Evolutionary conservation across 2,329 filamentous ascomycete species (phyloP), one percentile per base, ranked within the genome.

Genomic region (Westerdykella sp.): DNA sequence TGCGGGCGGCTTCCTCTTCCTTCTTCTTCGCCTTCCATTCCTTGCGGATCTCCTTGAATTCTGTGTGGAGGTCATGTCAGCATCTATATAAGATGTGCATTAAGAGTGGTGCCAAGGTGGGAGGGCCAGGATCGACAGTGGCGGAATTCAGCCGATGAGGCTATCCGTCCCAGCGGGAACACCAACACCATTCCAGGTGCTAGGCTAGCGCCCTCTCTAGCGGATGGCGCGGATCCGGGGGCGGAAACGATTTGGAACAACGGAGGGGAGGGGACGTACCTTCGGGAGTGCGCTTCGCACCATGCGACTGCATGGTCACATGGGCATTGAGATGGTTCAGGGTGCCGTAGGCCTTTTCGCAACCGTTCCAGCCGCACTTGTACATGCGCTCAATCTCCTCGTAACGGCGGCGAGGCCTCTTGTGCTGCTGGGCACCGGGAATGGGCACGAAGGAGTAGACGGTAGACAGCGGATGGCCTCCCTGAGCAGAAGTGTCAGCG

Each of bases 301-400:
- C 93, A 59, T 98, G 93, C 48, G 87, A 93, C 68, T 98, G 93
- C 93, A 97, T 97, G 12, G 93, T 97, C 39, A 98, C 93, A 63
- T 98, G 93, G 32, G 93, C 93, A 63, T 98, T 98, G 56, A 98
- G 69, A 66, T 98, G 93, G 68, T 98, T 98, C 49, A 98, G 72
- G 38, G 93, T 98, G 47, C 93, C 93, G 57, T 98, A 98, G 2
- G 93, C 93, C 72, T 98, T 98, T 70, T 98, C 93, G 63, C 93
- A 98, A 7, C 90, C 90, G 53, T 96, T 91, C 87, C 89, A 97
- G 21, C 91, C 93, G 63, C 93, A 98, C 70, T 97, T 97, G 76
- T 98, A 97, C 93, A 98, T 97, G 63, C 93, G 84, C 73, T 98
- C 93, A 57, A 98, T 98, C 67, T 98, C 93, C 69, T 98, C 93